A percentile compares a stretch with the other conserved stretches of the same genome.
These are phyloP conservation scores for Phialemoniopsis sp. DNA, from an alignment of 2,329 filamentous ascomycete species.

Conservation along the genomic window DNA sequence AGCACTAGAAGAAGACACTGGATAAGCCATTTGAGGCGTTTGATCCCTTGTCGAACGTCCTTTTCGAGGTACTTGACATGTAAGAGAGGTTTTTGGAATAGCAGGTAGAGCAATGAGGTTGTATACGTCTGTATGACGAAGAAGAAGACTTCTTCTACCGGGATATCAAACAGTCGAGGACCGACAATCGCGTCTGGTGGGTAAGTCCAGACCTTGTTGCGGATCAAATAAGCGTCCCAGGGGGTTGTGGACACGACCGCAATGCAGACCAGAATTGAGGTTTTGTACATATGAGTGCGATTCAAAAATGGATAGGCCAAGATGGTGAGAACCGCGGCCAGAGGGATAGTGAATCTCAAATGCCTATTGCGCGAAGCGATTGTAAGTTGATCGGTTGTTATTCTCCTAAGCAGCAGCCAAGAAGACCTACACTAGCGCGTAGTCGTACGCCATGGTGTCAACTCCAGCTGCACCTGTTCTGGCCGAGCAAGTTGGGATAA, in stretches of 20 bases:
- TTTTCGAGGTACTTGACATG: slow-evolving; percentile 34
- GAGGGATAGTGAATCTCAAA: slow-evolving; percentile 63
- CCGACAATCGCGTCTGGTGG: slow-evolving; percentile 62
- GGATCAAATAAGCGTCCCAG: slow-evolving; percentile 74
- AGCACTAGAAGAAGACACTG: slow-evolving; percentile 41
- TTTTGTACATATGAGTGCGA: slow-evolving; percentile 58
- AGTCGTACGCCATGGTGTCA: slow-evolving; percentile 15
- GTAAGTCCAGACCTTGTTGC: slow-evolving; percentile 66
- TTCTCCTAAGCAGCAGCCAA: no score
- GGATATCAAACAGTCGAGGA: slow-evolving; percentile 58
- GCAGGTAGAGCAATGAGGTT: slow-evolving; percentile 63
- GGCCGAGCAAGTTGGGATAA: no score
- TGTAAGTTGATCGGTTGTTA: no score
- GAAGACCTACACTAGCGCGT: slow-evolving; percentile 13
- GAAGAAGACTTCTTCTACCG: slow-evolving; percentile 71
- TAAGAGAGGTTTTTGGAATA: slow-evolving; percentile 62
- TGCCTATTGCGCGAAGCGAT: slow-evolving; percentile 45
- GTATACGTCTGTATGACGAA: slow-evolving; percentile 75
- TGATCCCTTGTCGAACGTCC: slow-evolving; percentile 16
- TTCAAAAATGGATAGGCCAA: slow-evolving; percentile 60
- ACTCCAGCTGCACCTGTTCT: not conserved
- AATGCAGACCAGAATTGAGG: slow-evolving; percentile 54
- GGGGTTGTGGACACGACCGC: slow-evolving; percentile 67
- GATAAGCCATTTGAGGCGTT: slow-evolving; percentile 33
- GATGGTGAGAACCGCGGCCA: slow-evolving; percentile 53